These are phyloP conservation scores for Calonectria honghensis DNA, from an alignment of 2,329 filamentous ascomycete species.

Conservation along the genomic window DNA sequence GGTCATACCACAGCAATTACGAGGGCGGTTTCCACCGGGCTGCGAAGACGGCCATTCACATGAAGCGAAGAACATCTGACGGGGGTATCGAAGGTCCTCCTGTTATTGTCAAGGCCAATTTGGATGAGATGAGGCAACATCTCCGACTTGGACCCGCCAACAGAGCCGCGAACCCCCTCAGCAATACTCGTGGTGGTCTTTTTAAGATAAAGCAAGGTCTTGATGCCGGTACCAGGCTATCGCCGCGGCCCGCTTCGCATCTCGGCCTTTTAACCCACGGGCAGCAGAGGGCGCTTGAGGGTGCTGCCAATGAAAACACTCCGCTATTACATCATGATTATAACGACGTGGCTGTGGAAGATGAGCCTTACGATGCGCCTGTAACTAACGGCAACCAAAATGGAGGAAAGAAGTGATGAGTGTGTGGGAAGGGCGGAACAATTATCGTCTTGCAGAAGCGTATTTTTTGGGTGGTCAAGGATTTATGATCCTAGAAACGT, in stretches of 20 bases:
- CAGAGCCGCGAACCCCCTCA: conserved; percentile 76
- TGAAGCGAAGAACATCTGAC: conserved; percentile 77
- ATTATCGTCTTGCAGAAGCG: background rate
- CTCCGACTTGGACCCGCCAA: conserved; percentile 81
- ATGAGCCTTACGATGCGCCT: conserved; percentile 31
- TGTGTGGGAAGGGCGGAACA: background rate
- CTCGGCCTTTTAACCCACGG: conserved; percentile 46
- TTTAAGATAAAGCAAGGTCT: conserved; percentile 79
- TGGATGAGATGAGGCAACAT: conserved; percentile 78
- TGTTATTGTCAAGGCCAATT: conserved; percentile 75
- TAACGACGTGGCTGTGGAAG: conserved; percentile 47
- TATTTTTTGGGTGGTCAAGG: background rate
- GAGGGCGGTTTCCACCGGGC: conserved; percentile 64
- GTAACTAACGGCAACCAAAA: conserved; percentile 53
- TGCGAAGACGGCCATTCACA: conserved; percentile 73
- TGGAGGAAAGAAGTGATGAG: conserved; percentile 26
- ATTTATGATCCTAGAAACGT: background rate
- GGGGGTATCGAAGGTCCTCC: conserved; percentile 68
- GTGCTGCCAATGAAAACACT: conserved; percentile 54
- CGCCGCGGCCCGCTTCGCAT: conserved; percentile 50
- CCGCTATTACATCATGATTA: conserved; percentile 51
- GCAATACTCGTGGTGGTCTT: conserved; percentile 75
- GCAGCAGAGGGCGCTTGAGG: background rate
- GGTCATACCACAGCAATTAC: conserved; percentile 63
- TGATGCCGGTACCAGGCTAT: conserved; percentile 43